Conservation (phyloP, 257 asterid genomes). For the Petrea volubilis region DNA sequence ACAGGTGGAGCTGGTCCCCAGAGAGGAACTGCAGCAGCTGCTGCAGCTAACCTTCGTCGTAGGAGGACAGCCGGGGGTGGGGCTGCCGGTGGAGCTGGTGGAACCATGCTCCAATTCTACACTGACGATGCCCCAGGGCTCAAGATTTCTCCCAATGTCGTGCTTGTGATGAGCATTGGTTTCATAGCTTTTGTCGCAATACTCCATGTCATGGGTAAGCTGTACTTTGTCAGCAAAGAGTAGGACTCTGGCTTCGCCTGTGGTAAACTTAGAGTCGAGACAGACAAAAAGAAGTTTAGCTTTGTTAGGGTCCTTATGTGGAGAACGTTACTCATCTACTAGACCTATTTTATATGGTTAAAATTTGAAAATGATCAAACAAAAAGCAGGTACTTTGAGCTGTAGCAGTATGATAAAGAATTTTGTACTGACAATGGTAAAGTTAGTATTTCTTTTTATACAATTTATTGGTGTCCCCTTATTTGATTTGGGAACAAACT, state of each 20-base stretch:
- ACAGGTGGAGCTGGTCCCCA: conserved; percentile 63
- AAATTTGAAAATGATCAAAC: neutral
- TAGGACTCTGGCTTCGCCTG: conserved; percentile 6
- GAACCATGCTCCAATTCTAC: conserved; percentile 76
- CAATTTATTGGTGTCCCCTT: neutral
- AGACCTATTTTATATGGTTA: neutral
- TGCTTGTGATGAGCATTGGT: conserved; percentile 72
- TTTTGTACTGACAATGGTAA: neutral
- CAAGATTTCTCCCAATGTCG: conserved; percentile 65
- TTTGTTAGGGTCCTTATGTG: neutral
- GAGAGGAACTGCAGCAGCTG: conserved; percentile 73
- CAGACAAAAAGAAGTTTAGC: neutral
- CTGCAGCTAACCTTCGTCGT: conserved; percentile 67
- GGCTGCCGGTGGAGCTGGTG: conserved; percentile 60
- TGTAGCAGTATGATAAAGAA: neutral
- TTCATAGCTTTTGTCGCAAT: conserved; percentile 66
- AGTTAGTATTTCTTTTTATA: neutral
- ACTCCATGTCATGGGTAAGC: conserved; percentile 70
- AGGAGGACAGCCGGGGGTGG: conserved; percentile 56
- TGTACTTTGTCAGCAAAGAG: conserved; percentile 63
- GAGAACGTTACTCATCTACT: conserved; percentile 6
- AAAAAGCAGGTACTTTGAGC: conserved; percentile 2
- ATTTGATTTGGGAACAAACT: neutral
- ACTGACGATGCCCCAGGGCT: conserved; percentile 77
- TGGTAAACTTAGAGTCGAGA: neutral